Evolutionary conservation across 495 filamentous ascomycete species (phyloP).

Genomic region (Xylaria flabelliformis): DNA sequence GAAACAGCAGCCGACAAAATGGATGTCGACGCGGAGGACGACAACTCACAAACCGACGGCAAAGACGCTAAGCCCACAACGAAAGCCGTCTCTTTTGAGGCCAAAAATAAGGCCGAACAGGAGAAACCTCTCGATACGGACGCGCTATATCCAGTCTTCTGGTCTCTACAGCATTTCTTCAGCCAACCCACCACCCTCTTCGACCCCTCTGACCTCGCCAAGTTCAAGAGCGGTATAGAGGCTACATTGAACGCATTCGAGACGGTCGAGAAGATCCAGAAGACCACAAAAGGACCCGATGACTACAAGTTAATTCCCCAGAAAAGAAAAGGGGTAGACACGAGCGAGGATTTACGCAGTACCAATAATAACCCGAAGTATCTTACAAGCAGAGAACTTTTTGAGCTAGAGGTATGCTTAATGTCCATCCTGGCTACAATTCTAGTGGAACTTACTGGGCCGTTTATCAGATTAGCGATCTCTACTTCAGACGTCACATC

Average conservation of each 20-base stretch:
- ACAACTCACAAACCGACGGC: slow-evolving; percentile 42
- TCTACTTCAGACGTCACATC: slow-evolving; percentile 91
- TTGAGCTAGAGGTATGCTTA: slow-evolving; percentile 81
- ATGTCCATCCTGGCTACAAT: neutral
- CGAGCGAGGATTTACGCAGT: slow-evolving; percentile 60
- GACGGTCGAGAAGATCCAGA: slow-evolving; percentile 73
- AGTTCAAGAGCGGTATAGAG: slow-evolving; percentile 81
- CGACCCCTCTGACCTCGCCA: slow-evolving; percentile 66
- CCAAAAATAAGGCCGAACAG: slow-evolving; percentile 46
- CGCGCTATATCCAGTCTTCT: slow-evolving; percentile 88
- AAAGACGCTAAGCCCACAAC: slow-evolving; percentile 49
- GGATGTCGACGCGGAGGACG: slow-evolving; percentile 57
- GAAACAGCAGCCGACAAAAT: slow-evolving; percentile 64
- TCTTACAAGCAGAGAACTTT: slow-evolving; percentile 90
- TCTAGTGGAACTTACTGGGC: slow-evolving; percentile 26
- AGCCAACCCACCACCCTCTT: slow-evolving; percentile 88
- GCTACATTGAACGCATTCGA: slow-evolving; percentile 81
- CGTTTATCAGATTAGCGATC: slow-evolving; percentile 75
- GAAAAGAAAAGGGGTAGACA: slow-evolving; percentile 69
- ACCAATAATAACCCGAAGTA: slow-evolving; percentile 88
- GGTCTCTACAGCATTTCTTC: slow-evolving; percentile 89
- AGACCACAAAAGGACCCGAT: slow-evolving; percentile 40
- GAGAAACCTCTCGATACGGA: slow-evolving; percentile 66
- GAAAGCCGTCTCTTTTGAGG: slow-evolving; percentile 61
- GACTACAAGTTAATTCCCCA: slow-evolving; percentile 38